Conservation (phyloP, 805 yeast species). For the Starmerella ratchasimensis region DNA sequence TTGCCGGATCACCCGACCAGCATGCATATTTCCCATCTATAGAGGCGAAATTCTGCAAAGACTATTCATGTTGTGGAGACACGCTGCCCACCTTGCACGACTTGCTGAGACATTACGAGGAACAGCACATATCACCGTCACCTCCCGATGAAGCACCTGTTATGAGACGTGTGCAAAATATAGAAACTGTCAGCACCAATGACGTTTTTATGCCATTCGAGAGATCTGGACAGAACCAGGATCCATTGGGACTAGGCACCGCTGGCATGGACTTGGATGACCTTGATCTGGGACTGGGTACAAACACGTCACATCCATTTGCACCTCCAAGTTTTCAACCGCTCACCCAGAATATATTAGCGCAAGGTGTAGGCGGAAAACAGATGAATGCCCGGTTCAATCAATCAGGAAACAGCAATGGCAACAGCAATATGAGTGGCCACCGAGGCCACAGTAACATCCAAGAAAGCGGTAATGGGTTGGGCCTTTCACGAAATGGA, state of each 20-base stretch:
- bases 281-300: neutral
- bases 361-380: neutral
- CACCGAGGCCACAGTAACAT: neutral
- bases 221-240: neutral
- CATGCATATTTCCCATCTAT: slow-evolving; percentile 79
- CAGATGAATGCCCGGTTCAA: neutral
- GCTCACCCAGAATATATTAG: neutral
- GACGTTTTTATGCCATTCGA: slow-evolving; percentile 58
- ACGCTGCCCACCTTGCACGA: slow-evolving; percentile 87
- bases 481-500: no score
- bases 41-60: slow-evolving; percentile 93
- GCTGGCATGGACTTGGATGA: neutral
- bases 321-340: slow-evolving; percentile 20
- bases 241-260: neutral
- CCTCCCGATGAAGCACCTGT: slow-evolving; percentile 32
- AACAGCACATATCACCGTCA: slow-evolving; percentile 66
- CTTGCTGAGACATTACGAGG: slow-evolving; percentile 85
- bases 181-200: slow-evolving; percentile 84
- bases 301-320: slow-evolving; percentile 8
- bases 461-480: no score
- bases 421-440: neutral
- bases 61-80: slow-evolving; percentile 92
- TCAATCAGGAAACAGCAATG: neutral
- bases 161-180: slow-evolving; percentile 34
- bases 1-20: slow-evolving; percentile 26